These are phyloP conservation scores for Termitomyces sp. DNA, from an alignment of 768 basidiomycete genomes.

Conservation along the genomic window DNA sequence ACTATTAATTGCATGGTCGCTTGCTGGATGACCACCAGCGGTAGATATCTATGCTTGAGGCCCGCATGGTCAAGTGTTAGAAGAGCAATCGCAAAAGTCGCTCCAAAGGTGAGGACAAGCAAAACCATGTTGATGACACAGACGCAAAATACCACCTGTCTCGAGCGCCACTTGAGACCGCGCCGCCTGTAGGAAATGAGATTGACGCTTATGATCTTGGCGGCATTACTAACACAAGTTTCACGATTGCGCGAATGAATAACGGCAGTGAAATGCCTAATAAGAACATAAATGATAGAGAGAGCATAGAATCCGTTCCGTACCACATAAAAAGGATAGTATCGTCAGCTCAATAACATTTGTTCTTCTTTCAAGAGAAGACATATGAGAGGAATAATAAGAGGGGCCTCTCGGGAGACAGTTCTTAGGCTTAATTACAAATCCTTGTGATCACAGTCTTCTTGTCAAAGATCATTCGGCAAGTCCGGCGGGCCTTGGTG, in stretches of 20 bases:
- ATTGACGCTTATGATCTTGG: not conserved
- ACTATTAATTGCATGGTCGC: not conserved
- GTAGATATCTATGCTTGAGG: no score
- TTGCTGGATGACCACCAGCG: not conserved
- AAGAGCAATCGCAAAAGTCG: not conserved
- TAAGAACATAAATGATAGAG: not conserved
- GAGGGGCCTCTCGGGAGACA: not conserved
- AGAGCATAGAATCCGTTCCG: not conserved
- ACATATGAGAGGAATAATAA: not conserved
- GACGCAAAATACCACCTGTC: not conserved
- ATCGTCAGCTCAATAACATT: not conserved
- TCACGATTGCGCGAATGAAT: not conserved
- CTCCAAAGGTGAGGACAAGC: not conserved
- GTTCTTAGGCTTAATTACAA: not conserved
- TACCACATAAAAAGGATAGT: not conserved
- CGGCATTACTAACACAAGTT: not conserved
- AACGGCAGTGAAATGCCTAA: not conserved
- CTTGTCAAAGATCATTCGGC: not conserved
- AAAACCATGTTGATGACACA: not conserved
- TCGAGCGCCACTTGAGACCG: not conserved
- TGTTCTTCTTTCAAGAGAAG: no score
- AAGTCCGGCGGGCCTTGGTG: not conserved
- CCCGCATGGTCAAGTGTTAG: rapidly evolving
- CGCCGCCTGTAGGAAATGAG: not conserved
- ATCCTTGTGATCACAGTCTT: not conserved